These are phyloP conservation scores for Microbotryomycetes sp. DNA, from an alignment of 1,284 basidiomycete species.

Conservation along the genomic window DNA sequence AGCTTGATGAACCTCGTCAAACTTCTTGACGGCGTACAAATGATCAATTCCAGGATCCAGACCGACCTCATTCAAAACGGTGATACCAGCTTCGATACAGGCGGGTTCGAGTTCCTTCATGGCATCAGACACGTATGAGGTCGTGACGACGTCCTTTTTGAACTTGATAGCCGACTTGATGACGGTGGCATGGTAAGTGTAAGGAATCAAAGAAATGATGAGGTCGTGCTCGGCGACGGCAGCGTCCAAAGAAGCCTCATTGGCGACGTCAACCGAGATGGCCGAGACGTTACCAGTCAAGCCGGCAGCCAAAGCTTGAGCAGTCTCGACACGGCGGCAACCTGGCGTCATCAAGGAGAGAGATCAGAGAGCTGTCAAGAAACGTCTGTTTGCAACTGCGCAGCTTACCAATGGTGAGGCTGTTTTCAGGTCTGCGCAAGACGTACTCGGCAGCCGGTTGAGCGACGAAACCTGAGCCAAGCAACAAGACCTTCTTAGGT, in stretches of 20 bases:
- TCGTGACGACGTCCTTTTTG: slow-evolving; percentile 93
- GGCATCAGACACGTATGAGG: slow-evolving; percentile 82
- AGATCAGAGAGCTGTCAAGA: neutral
- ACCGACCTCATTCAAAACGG: slow-evolving; percentile 97
- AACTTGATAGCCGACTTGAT: slow-evolving; percentile 93
- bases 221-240: slow-evolving; percentile 82
- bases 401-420: slow-evolving; percentile 66
- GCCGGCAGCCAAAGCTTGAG: slow-evolving; percentile 61
- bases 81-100: slow-evolving; percentile 81
- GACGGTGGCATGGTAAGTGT: slow-evolving; percentile 83
- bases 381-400: neutral
- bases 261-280: slow-evolving; percentile 76
- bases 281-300: slow-evolving; percentile 61
- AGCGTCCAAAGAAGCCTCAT: slow-evolving; percentile 64
- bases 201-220: slow-evolving; percentile 94
- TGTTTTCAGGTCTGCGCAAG: slow-evolving; percentile 71
- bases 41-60: slow-evolving; percentile 93
- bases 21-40: slow-evolving; percentile 94
- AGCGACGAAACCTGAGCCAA: slow-evolving; percentile 94
- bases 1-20: slow-evolving; percentile 84
- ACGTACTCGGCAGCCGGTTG: slow-evolving; percentile 91
- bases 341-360: slow-evolving; percentile 46
- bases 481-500: slow-evolving; percentile 71
- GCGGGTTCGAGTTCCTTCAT: slow-evolving; percentile 82
- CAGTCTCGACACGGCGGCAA: slow-evolving; percentile 73